These are phyloP conservation scores for Fraxinus albicans DNA, from an alignment of 305 asterid species.

Conservation along the genomic window DNA sequence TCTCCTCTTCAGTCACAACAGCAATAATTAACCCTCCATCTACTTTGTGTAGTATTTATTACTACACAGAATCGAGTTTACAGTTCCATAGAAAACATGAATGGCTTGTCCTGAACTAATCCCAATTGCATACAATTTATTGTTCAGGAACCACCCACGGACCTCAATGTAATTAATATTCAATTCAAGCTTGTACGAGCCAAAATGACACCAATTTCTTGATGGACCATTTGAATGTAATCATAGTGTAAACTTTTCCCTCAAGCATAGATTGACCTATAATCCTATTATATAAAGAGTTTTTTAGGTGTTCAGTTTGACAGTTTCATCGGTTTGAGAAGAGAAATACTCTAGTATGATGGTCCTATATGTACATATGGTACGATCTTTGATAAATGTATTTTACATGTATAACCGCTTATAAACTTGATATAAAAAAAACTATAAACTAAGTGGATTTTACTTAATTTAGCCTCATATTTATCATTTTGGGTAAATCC, in stretches of 20 bases:
- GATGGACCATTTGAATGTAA: not conserved
- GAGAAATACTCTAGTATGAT: not conserved
- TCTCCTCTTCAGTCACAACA: not conserved
- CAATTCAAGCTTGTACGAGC: not conserved
- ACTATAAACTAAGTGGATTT: too few relatives aligned
- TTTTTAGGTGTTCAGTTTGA: not conserved
- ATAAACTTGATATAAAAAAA: too few relatives aligned
- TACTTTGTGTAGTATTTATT: not conserved
- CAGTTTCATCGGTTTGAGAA: not conserved
- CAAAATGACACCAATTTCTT: not conserved
- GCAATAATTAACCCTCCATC: not conserved
- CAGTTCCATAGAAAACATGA: not conserved
- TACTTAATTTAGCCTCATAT: too few relatives aligned
- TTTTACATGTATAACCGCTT: too few relatives aligned
- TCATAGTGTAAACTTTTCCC: not conserved
- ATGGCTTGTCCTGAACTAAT: not conserved
- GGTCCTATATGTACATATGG: too few relatives aligned
- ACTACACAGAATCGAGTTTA: not conserved
- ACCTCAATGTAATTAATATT: not conserved
- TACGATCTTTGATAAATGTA: too few relatives aligned
- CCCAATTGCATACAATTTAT: not conserved
- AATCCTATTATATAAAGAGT: not conserved
- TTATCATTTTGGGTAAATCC: too few relatives aligned
- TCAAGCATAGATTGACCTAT: not conserved
- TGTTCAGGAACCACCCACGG: not conserved